Evolutionary conservation across 2,329 filamentous ascomycete genomes (phyloP).

Genomic region (Colletotrichum caudatum): DNA sequence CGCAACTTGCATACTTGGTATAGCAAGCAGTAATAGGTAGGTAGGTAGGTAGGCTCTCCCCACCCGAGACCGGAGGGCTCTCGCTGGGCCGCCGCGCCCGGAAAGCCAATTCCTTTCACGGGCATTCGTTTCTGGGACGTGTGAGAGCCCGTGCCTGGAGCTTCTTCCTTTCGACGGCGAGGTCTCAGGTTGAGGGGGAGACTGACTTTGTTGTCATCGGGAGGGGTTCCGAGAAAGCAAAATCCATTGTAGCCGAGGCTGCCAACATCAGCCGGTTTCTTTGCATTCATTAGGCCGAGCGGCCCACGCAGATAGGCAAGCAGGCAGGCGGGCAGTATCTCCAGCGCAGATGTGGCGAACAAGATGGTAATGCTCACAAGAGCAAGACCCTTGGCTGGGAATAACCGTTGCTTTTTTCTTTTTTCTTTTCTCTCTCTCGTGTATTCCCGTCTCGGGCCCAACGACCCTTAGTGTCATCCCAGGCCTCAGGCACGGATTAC

Average conservation of each 20-base stretch:
- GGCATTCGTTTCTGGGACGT: background rate
- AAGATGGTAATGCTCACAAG: background rate
- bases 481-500: too few species aligned
- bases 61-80: constrained; percentile 1
- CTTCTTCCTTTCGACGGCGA: background rate
- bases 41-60: background rate
- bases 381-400: background rate
- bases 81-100: background rate
- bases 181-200: background rate
- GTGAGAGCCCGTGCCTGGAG: constrained; percentile 1
- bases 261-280: background rate
- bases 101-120: constrained; percentile 2
- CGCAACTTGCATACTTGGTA: background rate
- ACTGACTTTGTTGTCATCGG: background rate
- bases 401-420: background rate
- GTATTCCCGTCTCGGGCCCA: background rate
- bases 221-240: background rate
- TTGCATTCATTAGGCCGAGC: constrained; percentile 1
- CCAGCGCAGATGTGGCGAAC: background rate
- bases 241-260: background rate
- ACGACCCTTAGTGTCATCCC: background rate
- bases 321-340: background rate
- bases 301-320: background rate
- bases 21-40: background rate
- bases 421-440: too few species aligned